Evolutionary conservation across 1,284 basidiomycete genomes (phyloP), one percentile per base, ranked within the genome.

Genomic region (Apiotrichum gracile): DNA sequence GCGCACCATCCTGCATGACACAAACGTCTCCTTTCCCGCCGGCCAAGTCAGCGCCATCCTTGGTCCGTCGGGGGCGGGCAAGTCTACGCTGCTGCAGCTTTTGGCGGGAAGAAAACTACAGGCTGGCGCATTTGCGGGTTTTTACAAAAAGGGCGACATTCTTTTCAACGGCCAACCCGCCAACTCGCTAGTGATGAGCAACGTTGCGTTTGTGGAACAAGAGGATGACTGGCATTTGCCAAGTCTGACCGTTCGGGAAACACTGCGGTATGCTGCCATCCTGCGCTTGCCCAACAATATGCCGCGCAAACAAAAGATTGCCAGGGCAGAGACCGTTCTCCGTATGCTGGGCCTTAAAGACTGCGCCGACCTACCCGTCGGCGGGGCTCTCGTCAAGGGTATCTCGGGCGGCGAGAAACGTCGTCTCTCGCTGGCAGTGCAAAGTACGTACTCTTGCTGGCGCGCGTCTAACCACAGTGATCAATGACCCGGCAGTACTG

Each of bases 401-500:
- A 81, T 82, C 34, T 77, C 75, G 10, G 80, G 80, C 4, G 80
- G 80, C 25, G 80, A 82, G 65, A 82, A 81, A 64, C 63, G 80
- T 2, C 68, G 81, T 33, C 65, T 81, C n/a, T 78, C 77, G 33
- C 66, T 82, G 19, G 80, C 79, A 2, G 77, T 81, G 2, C 77
- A 82, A 61, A 76, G 75, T 69, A 54, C 58, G 63, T 45, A 22
- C 2, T 2, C 2, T 9, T 14, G 13, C 16, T 2, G 2, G 58
- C 0, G 5, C 19, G 9, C 17, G 8, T 42, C 58, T 33, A 24
- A 34, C 37, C 35, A 22, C 49, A 72, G 68, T 70, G 70, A 76
- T 76, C 60, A 78, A 74, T 61, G 79, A 76, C 62, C 79, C 75
- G 10, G 70, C 76, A 0, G 77, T 78, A 10, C 64, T 80, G n/a